Evolutionary conservation across 768 basidiomycete species (phyloP).

Genomic region (Filobasidium wieringae): DNA sequence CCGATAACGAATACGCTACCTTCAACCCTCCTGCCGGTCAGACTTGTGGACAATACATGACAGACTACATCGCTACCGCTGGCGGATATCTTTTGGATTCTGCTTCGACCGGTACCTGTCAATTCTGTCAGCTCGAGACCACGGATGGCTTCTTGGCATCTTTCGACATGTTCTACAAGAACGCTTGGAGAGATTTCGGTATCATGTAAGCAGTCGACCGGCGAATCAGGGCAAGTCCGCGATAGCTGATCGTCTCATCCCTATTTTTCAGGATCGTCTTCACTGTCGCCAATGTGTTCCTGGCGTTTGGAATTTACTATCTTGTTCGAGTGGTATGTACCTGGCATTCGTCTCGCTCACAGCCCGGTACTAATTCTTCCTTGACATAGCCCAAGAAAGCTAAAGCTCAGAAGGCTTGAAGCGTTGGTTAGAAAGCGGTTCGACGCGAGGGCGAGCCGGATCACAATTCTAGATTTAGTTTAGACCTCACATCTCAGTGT

Average conservation of each 20-base stretch:
- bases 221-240: too few relatives aligned
- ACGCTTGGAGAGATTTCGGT: conserved; percentile 48
- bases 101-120: conserved; percentile 51
- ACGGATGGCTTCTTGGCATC: conserved; percentile 51
- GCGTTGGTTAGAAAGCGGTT: too few relatives aligned
- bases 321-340: conserved; percentile 14
- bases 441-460: too few relatives aligned
- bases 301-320: conserved; percentile 11
- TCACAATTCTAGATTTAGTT: too few relatives aligned
- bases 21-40: conserved; percentile 64
- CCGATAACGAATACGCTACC: conserved; percentile 56
- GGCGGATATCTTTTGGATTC: conserved; percentile 69
- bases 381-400: not conserved
- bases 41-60: conserved; percentile 60
- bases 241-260: too few relatives aligned
- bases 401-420: not conserved
- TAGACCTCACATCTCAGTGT: too few relatives aligned
- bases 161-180: conserved; percentile 47
- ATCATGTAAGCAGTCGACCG: too few relatives aligned
- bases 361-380: not conserved
- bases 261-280: conserved; percentile 43
- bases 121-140: conserved; percentile 55
- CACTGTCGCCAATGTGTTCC: conserved; percentile 29
- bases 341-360: not conserved
- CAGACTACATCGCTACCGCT: conserved; percentile 50